Evolutionary conservation across 768 basidiomycete genomes (phyloP).

Genomic region (Termitomyces sp.): DNA sequence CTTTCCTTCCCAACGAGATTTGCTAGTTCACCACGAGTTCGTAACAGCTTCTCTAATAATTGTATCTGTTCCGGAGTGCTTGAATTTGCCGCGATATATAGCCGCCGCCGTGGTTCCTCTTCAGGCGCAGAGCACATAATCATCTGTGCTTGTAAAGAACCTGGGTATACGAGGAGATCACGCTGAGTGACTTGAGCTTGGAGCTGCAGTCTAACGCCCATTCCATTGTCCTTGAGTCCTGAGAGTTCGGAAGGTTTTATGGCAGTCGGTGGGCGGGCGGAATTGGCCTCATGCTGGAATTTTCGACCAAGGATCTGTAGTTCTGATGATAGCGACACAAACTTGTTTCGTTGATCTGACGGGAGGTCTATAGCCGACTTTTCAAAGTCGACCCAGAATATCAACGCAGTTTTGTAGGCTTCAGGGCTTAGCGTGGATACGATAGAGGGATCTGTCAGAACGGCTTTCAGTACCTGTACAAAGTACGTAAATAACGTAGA

Average conservation of each 20-base stretch:
- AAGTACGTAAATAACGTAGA: constrained; percentile 15
- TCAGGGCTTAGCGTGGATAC: constrained; percentile 65
- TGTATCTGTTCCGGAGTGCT: constrained; percentile 73
- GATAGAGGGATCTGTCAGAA: constrained; percentile 64
- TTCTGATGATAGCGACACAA: constrained; percentile 86
- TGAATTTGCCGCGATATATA: constrained; percentile 80
- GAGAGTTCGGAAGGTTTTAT: constrained; percentile 66
- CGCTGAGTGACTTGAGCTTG: constrained; percentile 76
- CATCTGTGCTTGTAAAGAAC: constrained; percentile 88
- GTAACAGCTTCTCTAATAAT: constrained; percentile 70
- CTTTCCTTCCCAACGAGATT: constrained; percentile 79
- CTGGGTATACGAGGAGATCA: constrained; percentile 76
- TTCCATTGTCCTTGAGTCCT: constrained; percentile 71
- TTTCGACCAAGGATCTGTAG: constrained; percentile 83
- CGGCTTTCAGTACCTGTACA: constrained; percentile 60
- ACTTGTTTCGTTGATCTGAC: constrained; percentile 66
- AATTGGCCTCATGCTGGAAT: constrained; percentile 68
- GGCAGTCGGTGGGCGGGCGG: constrained; percentile 58
- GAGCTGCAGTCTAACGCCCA: constrained; percentile 67
- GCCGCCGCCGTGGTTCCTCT: constrained; percentile 73
- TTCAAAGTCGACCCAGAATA: constrained; percentile 96
- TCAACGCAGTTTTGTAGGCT: constrained; percentile 82
- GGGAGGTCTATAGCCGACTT: constrained; percentile 94
- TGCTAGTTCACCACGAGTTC: constrained; percentile 78
- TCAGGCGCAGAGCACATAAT: constrained; percentile 85